Conservation (phyloP, 306 rosid species). For the Begonia masoniana region DNA sequence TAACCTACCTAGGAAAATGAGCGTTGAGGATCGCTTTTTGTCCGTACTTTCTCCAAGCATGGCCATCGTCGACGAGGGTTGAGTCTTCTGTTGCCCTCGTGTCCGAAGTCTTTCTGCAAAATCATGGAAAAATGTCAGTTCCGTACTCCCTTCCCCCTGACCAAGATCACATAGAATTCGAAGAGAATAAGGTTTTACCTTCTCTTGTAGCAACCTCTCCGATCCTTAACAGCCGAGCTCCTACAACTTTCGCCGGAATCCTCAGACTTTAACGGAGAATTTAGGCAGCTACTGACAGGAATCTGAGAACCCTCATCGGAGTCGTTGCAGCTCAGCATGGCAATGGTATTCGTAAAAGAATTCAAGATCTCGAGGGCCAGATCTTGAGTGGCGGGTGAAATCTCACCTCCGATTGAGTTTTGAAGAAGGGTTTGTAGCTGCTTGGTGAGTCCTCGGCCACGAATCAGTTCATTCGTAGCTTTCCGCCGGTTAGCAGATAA, state of each 20-base stretch:
- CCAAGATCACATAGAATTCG: no score
- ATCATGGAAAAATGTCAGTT: no score
- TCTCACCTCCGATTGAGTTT: background rate
- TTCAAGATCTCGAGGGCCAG: constrained; percentile 1
- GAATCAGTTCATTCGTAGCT: constrained; percentile 1
- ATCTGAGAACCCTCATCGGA: background rate
- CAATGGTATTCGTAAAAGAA: background rate
- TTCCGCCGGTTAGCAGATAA: background rate
- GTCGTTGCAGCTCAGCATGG: background rate
- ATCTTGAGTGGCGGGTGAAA: background rate
- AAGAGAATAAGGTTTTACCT: background rate
- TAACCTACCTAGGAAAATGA: background rate
- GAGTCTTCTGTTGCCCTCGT: background rate
- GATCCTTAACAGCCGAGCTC: background rate
- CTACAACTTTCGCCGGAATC: constrained; percentile 8
- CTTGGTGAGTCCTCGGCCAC: constrained; percentile 7
- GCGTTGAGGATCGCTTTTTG: constrained; percentile 13
- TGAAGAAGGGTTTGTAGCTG: constrained; percentile 1
- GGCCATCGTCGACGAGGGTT: constrained; percentile 9
- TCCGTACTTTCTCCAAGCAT: constrained; percentile 15
- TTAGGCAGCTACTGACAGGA: constrained; percentile 2
- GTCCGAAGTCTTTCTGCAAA: no score
- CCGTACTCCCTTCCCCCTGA: no score
- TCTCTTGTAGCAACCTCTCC: no score
- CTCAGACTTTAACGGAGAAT: constrained; percentile 10